A percentile compares a stretch with the other conserved stretches of the same genome.
Conservation (phyloP, 305 asterid genomes). For the Ilex paraguariensis region DNA sequence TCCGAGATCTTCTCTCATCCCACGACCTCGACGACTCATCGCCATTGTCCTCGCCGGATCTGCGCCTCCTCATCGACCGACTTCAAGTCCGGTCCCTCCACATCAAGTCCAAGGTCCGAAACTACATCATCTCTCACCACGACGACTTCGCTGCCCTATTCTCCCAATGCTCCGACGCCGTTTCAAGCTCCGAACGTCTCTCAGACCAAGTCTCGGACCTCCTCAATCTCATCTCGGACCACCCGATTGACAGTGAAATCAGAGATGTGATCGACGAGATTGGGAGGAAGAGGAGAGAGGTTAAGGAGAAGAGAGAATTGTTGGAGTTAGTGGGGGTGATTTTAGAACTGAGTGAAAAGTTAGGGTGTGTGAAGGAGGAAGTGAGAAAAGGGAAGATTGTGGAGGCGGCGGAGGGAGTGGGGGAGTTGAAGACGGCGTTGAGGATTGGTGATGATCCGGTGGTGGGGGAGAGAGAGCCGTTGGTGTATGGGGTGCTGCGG, state of each 20-base stretch:
- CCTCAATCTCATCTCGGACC: constrained; percentile 49
- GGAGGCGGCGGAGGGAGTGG: constrained; percentile 63
- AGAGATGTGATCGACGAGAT: constrained; percentile 45
- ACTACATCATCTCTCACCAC: constrained; percentile 73
- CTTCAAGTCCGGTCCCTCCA: constrained; percentile 68
- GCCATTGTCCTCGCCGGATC: constrained; percentile 86
- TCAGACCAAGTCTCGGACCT: constrained; percentile 34
- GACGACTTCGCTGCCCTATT: constrained; percentile 71
- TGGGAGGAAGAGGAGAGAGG: constrained; percentile 56
- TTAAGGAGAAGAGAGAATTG: constrained; percentile 62
- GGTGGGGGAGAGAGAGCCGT: constrained; percentile 45
- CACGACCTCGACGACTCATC: constrained; percentile 45
- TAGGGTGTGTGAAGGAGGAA: constrained; percentile 46
- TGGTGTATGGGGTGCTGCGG: constrained; percentile 50
- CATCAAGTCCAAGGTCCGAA: constrained; percentile 79
- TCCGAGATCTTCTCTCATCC: constrained; percentile 77
- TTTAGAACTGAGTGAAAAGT: constrained; percentile 45
- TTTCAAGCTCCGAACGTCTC: constrained; percentile 49
- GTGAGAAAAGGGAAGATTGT: constrained; percentile 47
- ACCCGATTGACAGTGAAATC: constrained; percentile 56
- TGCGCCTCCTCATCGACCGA: constrained; percentile 81
- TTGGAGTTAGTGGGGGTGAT: constrained; percentile 49
- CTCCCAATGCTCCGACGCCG: constrained; percentile 62
- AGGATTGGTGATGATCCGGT: constrained; percentile 37
- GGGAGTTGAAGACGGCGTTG: constrained; percentile 59